phyloP scores from a whole-genome alignment of 768 basidiomycete species.

The Rhodocollybia butyracea region DNA sequence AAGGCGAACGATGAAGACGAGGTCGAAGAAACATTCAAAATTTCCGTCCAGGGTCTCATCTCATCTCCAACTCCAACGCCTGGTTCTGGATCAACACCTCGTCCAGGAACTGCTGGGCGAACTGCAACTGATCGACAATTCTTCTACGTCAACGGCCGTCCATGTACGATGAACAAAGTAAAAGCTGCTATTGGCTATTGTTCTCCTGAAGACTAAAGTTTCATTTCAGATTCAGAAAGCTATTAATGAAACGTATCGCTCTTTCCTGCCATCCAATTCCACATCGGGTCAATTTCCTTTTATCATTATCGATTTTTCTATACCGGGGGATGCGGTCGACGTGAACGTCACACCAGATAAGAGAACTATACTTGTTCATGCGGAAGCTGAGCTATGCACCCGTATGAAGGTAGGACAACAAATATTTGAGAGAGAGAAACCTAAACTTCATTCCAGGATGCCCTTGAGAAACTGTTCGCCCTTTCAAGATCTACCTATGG shows the following conservation, averaged over 20 bases:
- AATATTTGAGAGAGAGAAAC: not conserved
- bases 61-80: conserved; percentile 35
- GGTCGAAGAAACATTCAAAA: conserved; percentile 28
- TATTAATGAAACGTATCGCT: conserved; percentile 89
- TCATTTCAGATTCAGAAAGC: conserved; percentile 72
- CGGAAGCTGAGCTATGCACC: conserved; percentile 74
- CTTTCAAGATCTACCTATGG: conserved; percentile 73
- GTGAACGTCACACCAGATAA: conserved; percentile 98
- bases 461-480: conserved; percentile 67
- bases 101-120: conserved; percentile 42
- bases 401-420: conserved; percentile 67
- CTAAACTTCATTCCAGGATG: conserved; percentile 36
- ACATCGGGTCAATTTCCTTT: conserved; percentile 71
- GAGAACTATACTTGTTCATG: conserved; percentile 89
- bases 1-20: conserved; percentile 4
- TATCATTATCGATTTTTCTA: conserved; percentile 75
- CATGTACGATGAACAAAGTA: conserved; percentile 78
- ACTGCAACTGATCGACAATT: conserved; percentile 85
- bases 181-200: not conserved
- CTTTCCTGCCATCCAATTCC: conserved; percentile 55
- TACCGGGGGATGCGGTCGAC: conserved; percentile 57
- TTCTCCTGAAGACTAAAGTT: not conserved
- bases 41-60: conserved; percentile 73
- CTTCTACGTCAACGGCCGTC: conserved; percentile 89
- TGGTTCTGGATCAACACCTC: conserved; percentile 6